These are phyloP conservation scores for Trametes villosa DNA, from an alignment of 768 basidiomycete genomes.

Conservation along the genomic window DNA sequence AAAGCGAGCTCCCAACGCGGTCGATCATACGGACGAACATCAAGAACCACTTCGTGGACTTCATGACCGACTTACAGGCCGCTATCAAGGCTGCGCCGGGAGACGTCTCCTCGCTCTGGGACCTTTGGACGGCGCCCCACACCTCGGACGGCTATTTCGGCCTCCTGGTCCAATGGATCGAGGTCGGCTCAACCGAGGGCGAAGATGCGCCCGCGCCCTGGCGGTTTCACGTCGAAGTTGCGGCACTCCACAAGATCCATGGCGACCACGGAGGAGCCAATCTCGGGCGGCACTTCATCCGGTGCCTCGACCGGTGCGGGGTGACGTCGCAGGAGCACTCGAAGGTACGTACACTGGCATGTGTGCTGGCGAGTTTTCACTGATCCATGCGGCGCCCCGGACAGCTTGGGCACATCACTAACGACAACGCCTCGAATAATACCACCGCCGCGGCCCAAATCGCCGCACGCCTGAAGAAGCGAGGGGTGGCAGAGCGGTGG, in stretches of 20 bases:
- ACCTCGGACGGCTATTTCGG: conserved; percentile 33
- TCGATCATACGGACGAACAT: not conserved
- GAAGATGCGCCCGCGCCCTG: conserved; percentile 16
- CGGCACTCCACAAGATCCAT: conserved; percentile 29
- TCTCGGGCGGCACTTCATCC: conserved; percentile 32
- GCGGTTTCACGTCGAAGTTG: conserved; percentile 29
- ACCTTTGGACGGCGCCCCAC: conserved; percentile 27
- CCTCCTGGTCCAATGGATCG: conserved; percentile 28
- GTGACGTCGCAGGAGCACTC: conserved; percentile 22
- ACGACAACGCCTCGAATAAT: conserved; percentile 32
- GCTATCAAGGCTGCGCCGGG: conserved; percentile 10
- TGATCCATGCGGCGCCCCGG: too few relatives aligned
- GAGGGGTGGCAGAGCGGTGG: not conserved
- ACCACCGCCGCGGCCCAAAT: conserved; percentile 24
- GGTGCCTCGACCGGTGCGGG: conserved; percentile 31
- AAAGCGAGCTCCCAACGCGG: not conserved
- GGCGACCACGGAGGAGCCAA: conserved; percentile 35
- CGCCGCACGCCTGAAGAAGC: not conserved
- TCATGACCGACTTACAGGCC: not conserved
- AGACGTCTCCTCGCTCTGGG: conserved; percentile 17
- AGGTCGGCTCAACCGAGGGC: conserved; percentile 17
- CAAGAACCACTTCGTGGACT: not conserved
- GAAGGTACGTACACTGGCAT: too few relatives aligned
- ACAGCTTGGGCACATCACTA: conserved; percentile 6
- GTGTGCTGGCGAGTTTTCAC: too few relatives aligned